Conservation (phyloP, 495 filamentous ascomycete genomes). For the Monascus purpureus region DNA sequence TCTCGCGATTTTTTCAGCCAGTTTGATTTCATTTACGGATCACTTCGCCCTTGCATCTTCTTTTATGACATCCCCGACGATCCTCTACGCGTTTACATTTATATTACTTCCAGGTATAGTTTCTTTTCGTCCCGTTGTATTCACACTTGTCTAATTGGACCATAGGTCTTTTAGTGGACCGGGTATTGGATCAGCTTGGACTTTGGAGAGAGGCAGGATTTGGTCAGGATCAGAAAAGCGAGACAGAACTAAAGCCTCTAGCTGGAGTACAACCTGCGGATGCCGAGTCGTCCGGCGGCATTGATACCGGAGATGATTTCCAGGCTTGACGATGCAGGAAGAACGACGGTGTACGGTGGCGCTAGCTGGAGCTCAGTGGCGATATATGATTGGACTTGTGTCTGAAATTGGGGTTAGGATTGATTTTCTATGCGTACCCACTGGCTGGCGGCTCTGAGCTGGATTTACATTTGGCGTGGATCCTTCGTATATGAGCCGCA, state of each 20-base stretch:
- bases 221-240: constrained; percentile 19
- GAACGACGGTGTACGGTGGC: too few relatives aligned
- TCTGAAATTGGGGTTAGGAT: too few relatives aligned
- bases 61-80: constrained; percentile 29
- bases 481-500: too few relatives aligned
- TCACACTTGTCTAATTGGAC: constrained; percentile 6
- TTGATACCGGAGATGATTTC: too few relatives aligned
- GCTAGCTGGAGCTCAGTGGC: too few relatives aligned
- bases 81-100: constrained; percentile 27
- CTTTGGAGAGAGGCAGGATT: constrained; percentile 12
- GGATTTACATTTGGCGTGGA: too few relatives aligned
- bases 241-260: constrained; percentile 3
- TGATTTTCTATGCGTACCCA: too few relatives aligned
- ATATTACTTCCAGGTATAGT: constrained; percentile 21
- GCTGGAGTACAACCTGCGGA: too few relatives aligned
- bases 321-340: too few relatives aligned
- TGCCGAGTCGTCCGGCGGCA: too few relatives aligned
- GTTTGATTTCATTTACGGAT: constrained; percentile 16
- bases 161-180: constrained; percentile 26
- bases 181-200: constrained; percentile 24
- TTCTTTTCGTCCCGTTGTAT: not conserved
- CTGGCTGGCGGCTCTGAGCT: too few relatives aligned
- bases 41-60: constrained; percentile 22
- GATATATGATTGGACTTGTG: too few relatives aligned
- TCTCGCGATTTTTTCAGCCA: constrained; percentile 15